Evolutionary conservation across 2,329 filamentous ascomycete genomes (phyloP).

Genomic region (Pseudogymnoascus sp.): DNA sequence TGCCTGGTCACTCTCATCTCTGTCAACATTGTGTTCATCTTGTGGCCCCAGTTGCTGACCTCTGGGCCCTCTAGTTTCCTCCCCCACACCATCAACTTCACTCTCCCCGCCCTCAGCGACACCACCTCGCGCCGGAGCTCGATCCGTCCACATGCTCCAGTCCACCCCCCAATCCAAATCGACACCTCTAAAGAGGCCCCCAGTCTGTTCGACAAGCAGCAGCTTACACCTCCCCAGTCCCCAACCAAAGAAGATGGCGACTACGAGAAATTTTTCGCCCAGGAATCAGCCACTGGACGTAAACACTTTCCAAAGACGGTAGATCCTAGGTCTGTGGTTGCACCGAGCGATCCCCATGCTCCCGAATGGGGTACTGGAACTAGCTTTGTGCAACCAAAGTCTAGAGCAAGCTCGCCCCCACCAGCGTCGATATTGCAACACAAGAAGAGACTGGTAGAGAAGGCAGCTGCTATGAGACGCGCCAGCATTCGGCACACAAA

Average conservation of each 20-base stretch:
- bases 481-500: slow-evolving; percentile 51
- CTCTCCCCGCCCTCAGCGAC: slow-evolving; percentile 48
- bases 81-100: slow-evolving; percentile 87
- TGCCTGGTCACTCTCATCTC: background rate
- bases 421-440: slow-evolving; percentile 70
- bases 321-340: slow-evolving; percentile 44
- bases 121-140: slow-evolving; percentile 32
- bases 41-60: slow-evolving; percentile 12
- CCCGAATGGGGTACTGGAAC: slow-evolving; percentile 59
- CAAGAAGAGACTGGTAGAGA: slow-evolving; percentile 42
- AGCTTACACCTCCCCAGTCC: slow-evolving; percentile 28
- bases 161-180: slow-evolving; percentile 37
- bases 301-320: slow-evolving; percentile 46
- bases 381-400: slow-evolving; percentile 57
- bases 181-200: slow-evolving; percentile 46
- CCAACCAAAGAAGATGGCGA: slow-evolving; percentile 31
- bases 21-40: background rate
- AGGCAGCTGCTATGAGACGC: slow-evolving; percentile 49
- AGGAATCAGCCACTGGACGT: slow-evolving; percentile 44
- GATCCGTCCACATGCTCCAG: slow-evolving; percentile 20
- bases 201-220: slow-evolving; percentile 26
- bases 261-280: slow-evolving; percentile 43
- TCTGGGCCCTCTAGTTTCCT: slow-evolving; percentile 57
- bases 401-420: slow-evolving; percentile 64
- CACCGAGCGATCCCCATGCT: slow-evolving; percentile 66